Evolutionary conservation across 2,329 filamentous ascomycete species (phyloP).

Genomic region (Apiospora phragmitis): DNA sequence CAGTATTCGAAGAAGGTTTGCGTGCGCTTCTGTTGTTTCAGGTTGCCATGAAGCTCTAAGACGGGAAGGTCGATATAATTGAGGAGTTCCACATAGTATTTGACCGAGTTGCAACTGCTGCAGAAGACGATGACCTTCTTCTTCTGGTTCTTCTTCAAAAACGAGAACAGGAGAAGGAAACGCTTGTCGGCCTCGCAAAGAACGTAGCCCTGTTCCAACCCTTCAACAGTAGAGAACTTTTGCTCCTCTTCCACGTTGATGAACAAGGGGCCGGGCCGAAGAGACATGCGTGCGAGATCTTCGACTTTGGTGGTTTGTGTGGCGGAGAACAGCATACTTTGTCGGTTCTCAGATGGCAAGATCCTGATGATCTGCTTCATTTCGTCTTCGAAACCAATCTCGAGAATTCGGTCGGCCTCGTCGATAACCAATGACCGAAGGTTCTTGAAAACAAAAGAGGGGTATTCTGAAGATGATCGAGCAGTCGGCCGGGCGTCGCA

Average conservation of each 20-base stretch:
- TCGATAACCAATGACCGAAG: conserved; percentile 91
- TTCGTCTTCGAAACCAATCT: conserved; percentile 98
- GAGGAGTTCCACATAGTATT: conserved; percentile 92
- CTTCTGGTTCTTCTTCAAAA: conserved; percentile 87
- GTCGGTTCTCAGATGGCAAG: conserved; percentile 79
- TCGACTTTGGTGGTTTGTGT: conserved; percentile 99
- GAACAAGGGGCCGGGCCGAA: conserved; percentile 87
- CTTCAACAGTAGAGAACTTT: conserved; percentile 88
- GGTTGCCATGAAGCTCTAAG: conserved; percentile 81
- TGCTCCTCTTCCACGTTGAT: conserved; percentile 94
- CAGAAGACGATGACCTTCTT: conserved; percentile 99
- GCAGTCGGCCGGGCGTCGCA: conserved; percentile 85
- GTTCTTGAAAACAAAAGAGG: conserved; percentile 79
- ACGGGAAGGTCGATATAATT: conserved; percentile 85
- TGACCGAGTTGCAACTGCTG: conserved; percentile 87
- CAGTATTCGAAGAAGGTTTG: conserved; percentile 98
- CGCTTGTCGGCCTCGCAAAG: conserved; percentile 91
- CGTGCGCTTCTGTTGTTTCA: conserved; percentile 98
- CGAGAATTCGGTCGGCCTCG: conserved; percentile 93
- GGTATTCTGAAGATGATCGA: conserved; percentile 94
- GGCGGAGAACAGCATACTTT: conserved; percentile 88
- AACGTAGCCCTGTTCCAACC: conserved; percentile 93
- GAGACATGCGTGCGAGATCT: conserved; percentile 90
- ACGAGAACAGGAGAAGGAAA: conserved; percentile 90
- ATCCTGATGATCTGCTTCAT: conserved; percentile 97